phyloP scores from a whole-genome alignment of 148 eudicot species.

The Cornus controversa region DNA sequence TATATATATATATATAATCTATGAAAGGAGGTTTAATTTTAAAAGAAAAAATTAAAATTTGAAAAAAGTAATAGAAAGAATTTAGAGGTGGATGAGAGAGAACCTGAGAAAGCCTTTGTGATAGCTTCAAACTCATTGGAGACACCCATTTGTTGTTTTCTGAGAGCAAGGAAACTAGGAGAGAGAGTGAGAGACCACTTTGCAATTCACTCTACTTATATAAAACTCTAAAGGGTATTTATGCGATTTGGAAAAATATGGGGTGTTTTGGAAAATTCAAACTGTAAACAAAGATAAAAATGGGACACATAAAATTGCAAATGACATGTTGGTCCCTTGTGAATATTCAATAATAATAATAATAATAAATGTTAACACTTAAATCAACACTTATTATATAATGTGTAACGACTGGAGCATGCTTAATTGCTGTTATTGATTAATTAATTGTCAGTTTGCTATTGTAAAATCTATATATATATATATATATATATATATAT shows the following conservation, averaged over 20 bases:
- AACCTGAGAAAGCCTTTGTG: conserved; percentile 73
- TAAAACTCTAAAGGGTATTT: neutral
- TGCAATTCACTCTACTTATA: neutral
- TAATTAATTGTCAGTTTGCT: too few relatives aligned
- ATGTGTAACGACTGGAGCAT: too few relatives aligned
- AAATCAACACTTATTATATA: too few relatives aligned
- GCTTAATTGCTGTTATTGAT: too few relatives aligned
- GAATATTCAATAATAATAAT: neutral
- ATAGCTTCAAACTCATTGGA: conserved; percentile 38
- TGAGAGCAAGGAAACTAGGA: too few relatives aligned
- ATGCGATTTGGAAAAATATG: neutral
- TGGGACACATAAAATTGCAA: neutral
- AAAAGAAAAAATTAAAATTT: neutral
- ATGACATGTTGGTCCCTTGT: neutral
- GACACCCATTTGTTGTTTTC: conserved; percentile 19
- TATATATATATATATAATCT: too few relatives aligned
- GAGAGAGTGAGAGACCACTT: neutral
- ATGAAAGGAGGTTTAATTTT: neutral
- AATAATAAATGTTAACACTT: neutral
- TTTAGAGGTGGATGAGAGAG: neutral
- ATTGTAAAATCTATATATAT: too few relatives aligned
- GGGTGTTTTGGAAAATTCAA: neutral
- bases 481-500: too few relatives aligned
- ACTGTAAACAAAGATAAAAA: too few relatives aligned
- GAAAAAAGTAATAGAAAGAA: neutral